Evolutionary conservation across 2,329 filamentous ascomycete genomes (phyloP).

Genomic region (Diatrype stigma): DNA sequence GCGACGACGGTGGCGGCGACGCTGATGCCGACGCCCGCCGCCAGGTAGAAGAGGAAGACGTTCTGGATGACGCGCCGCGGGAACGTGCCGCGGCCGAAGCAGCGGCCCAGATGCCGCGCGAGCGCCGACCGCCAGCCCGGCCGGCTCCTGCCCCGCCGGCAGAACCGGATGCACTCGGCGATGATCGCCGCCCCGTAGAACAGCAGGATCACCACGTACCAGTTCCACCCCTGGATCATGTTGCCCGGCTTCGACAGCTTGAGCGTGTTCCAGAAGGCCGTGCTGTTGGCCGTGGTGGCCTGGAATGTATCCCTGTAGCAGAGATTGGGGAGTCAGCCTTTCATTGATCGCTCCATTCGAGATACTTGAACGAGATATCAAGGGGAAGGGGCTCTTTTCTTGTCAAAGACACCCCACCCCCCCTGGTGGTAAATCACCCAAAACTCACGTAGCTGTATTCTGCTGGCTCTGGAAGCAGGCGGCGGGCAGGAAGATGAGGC

Average conservation of each 20-base stretch:
- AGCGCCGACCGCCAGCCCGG: conserved; percentile 13
- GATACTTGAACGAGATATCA: no score
- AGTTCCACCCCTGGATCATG: conserved; percentile 22
- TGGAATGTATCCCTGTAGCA: conserved; percentile 11
- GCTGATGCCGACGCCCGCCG: conserved; percentile 21
- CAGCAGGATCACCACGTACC: conserved; percentile 19
- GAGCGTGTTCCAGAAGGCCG: conserved; percentile 12
- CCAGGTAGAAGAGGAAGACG: conserved; percentile 17
- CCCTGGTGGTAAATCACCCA: no score
- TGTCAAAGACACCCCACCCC: no score
- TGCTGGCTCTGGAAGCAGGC: conserved; percentile 26
- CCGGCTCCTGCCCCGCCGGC: conserved; percentile 13
- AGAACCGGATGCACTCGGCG: conserved; percentile 16
- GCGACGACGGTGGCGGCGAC: conserved; percentile 14
- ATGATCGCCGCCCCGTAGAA: conserved; percentile 20
- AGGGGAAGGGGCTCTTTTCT: no score
- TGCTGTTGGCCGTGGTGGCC: conserved; percentile 10
- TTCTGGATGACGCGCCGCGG: conserved; percentile 7
- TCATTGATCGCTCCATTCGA: no score
- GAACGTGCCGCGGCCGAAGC: conserved; percentile 1
- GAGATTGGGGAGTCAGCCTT: no score
- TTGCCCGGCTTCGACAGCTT: conserved; percentile 14
- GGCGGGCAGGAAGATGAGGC: conserved; percentile 25
- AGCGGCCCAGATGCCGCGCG: conserved; percentile 3
- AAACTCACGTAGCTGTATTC: neutral